Conservation (phyloP, 345 rosid species). For the Boechera retrofracta region DNA sequence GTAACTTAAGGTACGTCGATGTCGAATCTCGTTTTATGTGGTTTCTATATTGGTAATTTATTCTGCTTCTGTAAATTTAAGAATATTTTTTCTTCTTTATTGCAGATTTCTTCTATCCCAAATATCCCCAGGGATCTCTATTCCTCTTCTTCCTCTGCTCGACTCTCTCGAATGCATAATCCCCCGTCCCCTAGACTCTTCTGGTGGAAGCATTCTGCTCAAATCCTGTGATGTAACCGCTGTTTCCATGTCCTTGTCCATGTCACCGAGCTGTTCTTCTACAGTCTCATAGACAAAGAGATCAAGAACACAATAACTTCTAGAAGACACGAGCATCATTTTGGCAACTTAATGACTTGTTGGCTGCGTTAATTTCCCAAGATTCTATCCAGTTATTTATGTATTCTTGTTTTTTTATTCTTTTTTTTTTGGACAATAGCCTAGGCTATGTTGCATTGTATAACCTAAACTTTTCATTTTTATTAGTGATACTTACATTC, state of each 20-base stretch:
- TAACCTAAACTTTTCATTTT: no score
- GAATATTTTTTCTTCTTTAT: background rate
- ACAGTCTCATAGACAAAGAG: conserved; percentile 32
- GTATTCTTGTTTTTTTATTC: no score
- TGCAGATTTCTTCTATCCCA: background rate
- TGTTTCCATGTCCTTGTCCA: conserved; percentile 49
- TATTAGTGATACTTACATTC: no score
- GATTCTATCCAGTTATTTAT: no score
- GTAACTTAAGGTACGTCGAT: conserved; percentile 27
- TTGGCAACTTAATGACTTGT: no score
- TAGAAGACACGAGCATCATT: no score
- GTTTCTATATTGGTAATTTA: background rate
- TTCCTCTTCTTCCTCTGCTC: conserved; percentile 48
- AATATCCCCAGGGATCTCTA: background rate
- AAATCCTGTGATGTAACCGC: conserved; percentile 57
- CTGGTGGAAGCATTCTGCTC: conserved; percentile 72
- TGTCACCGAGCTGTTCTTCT: conserved; percentile 46
- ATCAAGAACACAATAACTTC: no score
- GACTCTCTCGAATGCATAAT: conserved; percentile 56
- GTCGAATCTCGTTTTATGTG: background rate
- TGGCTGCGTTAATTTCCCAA: no score
- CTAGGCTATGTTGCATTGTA: no score
- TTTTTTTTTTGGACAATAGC: no score
- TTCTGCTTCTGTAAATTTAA: background rate
- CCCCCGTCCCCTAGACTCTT: conserved; percentile 53